Conservation (phyloP, 2,329 filamentous ascomycete genomes). For the Monilinia fructigena region DNA sequence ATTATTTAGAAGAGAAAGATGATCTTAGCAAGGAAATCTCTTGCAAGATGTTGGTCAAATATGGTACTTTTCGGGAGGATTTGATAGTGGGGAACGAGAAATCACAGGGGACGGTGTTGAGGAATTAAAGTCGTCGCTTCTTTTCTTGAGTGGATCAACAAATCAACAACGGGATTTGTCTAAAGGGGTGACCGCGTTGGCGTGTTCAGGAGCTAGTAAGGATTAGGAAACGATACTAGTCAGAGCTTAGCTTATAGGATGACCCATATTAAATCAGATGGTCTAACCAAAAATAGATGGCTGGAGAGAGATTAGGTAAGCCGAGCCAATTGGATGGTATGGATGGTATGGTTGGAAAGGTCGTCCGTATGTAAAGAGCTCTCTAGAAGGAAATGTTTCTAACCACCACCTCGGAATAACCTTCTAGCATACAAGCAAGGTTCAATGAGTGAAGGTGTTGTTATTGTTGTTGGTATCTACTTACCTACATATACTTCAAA, state of each 20-base stretch:
- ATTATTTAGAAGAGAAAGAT: conserved; percentile 21
- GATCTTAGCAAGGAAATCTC: conserved; percentile 23
- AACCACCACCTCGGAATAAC: too few relatives aligned
- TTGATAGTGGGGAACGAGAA: conserved; percentile 31
- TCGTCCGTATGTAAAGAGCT: too few relatives aligned
- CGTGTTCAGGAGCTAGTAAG: neutral
- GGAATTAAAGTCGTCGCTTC: conserved; percentile 27
- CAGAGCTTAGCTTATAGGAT: conserved; percentile 16
- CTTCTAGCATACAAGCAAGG: conserved; percentile 2
- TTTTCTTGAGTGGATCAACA: conserved; percentile 9
- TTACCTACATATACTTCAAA: neutral
- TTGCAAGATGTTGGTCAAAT: conserved; percentile 26
- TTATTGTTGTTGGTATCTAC: too few relatives aligned
- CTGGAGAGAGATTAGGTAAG: too few relatives aligned
- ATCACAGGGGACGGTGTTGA: conserved; percentile 22
- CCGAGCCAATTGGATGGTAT: too few relatives aligned
- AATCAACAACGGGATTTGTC: conserved; percentile 21
- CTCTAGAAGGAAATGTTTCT: too few relatives aligned
- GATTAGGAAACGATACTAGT: conserved; percentile 10
- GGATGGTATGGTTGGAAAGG: too few relatives aligned
- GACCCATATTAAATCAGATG: neutral
- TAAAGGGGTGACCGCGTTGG: conserved; percentile 22
- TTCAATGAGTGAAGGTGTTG: too few relatives aligned
- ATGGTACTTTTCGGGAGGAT: conserved; percentile 25
- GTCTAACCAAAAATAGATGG: too few relatives aligned